phyloP scores from a whole-genome alignment of 2,329 filamentous ascomycete species.

The Phaeosphaeria sp. region DNA sequence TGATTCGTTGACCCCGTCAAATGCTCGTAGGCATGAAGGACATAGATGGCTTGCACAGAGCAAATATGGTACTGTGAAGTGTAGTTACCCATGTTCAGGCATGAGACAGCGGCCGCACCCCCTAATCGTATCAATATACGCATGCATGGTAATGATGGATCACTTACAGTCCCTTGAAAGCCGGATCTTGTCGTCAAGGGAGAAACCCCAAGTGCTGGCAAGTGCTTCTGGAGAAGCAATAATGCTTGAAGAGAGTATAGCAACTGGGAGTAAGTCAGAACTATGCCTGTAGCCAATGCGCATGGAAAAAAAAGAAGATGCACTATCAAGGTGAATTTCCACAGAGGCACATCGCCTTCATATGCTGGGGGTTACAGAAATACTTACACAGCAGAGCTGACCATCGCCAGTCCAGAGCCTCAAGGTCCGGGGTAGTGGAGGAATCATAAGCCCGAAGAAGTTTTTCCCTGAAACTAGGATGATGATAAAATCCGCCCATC shows the following conservation, averaged over 20 bases:
- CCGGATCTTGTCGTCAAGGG: constrained; percentile 48
- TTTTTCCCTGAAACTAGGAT: constrained; percentile 47
- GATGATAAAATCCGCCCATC: constrained; percentile 50
- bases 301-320: neutral
- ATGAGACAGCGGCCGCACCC: constrained; percentile 55
- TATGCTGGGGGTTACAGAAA: neutral
- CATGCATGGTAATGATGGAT: too few relatives aligned
- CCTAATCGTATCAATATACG: neutral
- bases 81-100: constrained; percentile 56
- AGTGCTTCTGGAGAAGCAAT: constrained; percentile 48
- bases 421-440: constrained; percentile 49
- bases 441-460: constrained; percentile 49
- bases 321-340: neutral
- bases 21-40: constrained; percentile 59
- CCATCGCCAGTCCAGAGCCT: constrained; percentile 47
- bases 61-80: constrained; percentile 49
- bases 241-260: constrained; percentile 53
- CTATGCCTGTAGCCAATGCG: neutral
- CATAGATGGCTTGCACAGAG: constrained; percentile 55
- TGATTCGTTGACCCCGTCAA: constrained; percentile 57
- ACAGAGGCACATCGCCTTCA: neutral
- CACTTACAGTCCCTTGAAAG: constrained; percentile 51
- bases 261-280: constrained; percentile 3
- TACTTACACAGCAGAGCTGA: constrained; percentile 40
- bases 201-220: constrained; percentile 54